Base-by-base conservation (phyloP, 805 yeast species). In the Saccharomycopsis fibuligera region DNA sequence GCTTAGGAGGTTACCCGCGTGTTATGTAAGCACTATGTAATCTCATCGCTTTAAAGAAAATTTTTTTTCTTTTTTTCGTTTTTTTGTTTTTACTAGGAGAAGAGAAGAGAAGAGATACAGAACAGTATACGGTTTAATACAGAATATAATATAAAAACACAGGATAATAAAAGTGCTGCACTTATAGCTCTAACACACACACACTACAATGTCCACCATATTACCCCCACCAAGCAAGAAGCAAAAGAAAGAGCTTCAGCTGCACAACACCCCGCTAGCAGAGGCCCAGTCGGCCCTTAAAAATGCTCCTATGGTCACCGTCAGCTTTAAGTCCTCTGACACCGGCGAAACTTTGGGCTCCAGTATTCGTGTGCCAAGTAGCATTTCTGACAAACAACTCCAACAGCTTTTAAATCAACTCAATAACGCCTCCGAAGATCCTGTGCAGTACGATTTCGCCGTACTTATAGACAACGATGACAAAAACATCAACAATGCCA, bases 181-280 rank as follows among this genome's bases (percentile, higher is more conserved):
- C 27, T 24, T 12, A 35, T 10, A 41, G 8, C 14, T 16, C 10
- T 9, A 21, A 19, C 50, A 16, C 22, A 23, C 23, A 23, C n/a
- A 24, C n/a, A n/a, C n/a, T n/a, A 47, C 14, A 35, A 90, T 91
- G 98, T 93, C 98, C 45, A 93, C 98, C 0, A 72, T 87, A 39
- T 65, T 93, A 41, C 99, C 99, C 23, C 98, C 97, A 36, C 95
- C 86, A 19, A 83, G 96, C 1, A 91, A 93, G 65, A 86, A 81
- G 61, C 96, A 87, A 62, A 86, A 76, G 65, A 79, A 80, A 62
- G 86, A 75, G 54, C 95, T 95, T 3, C 97, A 89, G 62, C 73
- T 78, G 62, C 86, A 31, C 17, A 52, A 52, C 21, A 44, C 42
- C 36, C 53, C 53, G 14, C 30, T 86, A 6, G 79, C 83, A 48